Evolutionary conservation across 192 early-diverging fungal species (phyloP).

Genomic region (Pilaira anomala): DNA sequence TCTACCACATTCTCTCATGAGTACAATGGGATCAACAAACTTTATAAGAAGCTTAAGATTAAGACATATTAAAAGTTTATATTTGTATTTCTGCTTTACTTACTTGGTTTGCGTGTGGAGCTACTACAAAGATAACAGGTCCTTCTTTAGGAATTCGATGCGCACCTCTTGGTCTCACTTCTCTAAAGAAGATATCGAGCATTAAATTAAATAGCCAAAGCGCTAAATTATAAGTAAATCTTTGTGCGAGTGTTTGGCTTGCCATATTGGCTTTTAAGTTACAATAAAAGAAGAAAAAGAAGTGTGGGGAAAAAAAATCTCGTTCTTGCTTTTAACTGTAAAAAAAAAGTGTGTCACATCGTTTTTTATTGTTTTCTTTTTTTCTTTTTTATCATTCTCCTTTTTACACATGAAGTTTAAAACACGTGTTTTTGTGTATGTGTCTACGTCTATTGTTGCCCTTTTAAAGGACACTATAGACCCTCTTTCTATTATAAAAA

Average conservation of each 20-base stretch:
- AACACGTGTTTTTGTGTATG: no score
- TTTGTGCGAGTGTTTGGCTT: not conserved
- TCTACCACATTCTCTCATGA: slow-evolving; percentile 78
- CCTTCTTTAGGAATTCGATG: slow-evolving; percentile 83
- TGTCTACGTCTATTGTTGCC: no score
- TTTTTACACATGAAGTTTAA: no score
- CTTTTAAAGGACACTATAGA: no score
- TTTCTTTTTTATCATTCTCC: no score
- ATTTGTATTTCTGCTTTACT: not conserved
- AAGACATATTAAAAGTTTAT: not conserved
- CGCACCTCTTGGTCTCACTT: slow-evolving; percentile 78
- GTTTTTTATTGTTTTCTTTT: no score
- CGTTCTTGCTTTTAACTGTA: no score
- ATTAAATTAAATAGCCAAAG: slow-evolving; percentile 64
- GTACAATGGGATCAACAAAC: slow-evolving; percentile 93
- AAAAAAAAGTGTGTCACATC: no score
- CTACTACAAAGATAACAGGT: slow-evolving; percentile 92
- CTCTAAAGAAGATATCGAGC: slow-evolving; percentile 82
- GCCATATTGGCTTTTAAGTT: no score
- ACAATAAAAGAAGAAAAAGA: no score
- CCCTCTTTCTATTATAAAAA: no score
- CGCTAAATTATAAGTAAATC: slow-evolving; percentile 60
- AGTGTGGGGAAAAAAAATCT: no score
- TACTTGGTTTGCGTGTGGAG: slow-evolving; percentile 75
- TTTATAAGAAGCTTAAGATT: slow-evolving; percentile 25